These are phyloP conservation scores for Hypoxylon cercidicola DNA, from an alignment of 495 filamentous ascomycete genomes.

Conservation along the genomic window DNA sequence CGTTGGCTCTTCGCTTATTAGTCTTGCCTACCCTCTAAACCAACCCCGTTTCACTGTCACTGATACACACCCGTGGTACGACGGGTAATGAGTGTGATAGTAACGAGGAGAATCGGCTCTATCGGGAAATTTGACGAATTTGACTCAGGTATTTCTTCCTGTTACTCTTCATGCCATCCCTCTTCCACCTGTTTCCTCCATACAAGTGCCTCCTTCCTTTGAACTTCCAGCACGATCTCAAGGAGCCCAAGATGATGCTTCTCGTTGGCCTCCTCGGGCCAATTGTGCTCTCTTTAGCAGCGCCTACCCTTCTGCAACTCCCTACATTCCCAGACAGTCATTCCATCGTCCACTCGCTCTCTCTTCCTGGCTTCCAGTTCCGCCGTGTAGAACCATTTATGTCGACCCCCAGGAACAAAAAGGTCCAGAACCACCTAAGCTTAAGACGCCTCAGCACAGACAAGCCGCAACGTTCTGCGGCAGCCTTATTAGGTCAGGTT, in stretches of 20 bases:
- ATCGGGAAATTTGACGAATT: background rate
- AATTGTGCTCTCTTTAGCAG: slow-evolving; percentile 1
- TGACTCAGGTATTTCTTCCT: background rate
- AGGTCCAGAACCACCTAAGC: slow-evolving; percentile 20
- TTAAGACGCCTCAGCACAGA: slow-evolving; percentile 8
- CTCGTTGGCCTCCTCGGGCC: slow-evolving; percentile 1
- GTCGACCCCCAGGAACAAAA: slow-evolving; percentile 5
- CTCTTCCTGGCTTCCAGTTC: slow-evolving; percentile 24
- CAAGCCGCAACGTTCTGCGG: slow-evolving; percentile 16
- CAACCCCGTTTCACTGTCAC: background rate
- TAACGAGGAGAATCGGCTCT: too few species aligned
- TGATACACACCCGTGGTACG: background rate
- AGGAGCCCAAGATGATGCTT: background rate
- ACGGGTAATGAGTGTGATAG: background rate
- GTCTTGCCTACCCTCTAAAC: too few species aligned
- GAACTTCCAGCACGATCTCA: background rate
- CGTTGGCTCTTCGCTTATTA: too few species aligned
- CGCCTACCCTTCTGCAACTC: background rate
- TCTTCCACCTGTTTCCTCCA: background rate
- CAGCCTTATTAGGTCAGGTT: slow-evolving; percentile 10
- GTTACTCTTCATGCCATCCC: background rate
- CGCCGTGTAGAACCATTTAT: slow-evolving; percentile 11
- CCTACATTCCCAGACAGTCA: background rate
- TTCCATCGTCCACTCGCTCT: slow-evolving; percentile 15
- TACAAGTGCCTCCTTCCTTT: background rate